Percentiles rank a stretch among this genome's conserved stretches.
Evolutionary conservation across 2,329 filamentous ascomycete genomes (phyloP).

Genomic region (Dothistroma pini): DNA sequence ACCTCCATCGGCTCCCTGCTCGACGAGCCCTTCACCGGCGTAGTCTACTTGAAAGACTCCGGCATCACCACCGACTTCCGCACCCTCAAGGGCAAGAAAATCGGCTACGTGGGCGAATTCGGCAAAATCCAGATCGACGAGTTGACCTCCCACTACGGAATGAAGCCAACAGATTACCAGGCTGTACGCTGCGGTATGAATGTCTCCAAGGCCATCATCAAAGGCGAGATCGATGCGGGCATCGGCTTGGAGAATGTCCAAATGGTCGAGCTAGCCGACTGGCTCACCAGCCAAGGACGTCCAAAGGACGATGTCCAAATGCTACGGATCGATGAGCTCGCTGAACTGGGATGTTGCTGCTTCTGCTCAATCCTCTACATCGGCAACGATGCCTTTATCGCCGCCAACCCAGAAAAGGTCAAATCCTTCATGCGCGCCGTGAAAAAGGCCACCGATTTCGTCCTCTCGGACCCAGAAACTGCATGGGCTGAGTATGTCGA

Average conservation of each 20-base stretch:
- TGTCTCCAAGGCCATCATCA: slow-evolving; percentile 71
- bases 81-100: slow-evolving; percentile 68
- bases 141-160: slow-evolving; percentile 72
- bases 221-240: slow-evolving; percentile 68
- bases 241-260: slow-evolving; percentile 78
- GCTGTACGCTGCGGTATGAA: slow-evolving; percentile 79
- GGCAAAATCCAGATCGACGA: slow-evolving; percentile 76
- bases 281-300: slow-evolving; percentile 62
- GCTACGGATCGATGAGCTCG: slow-evolving; percentile 76
- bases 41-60: slow-evolving; percentile 70
- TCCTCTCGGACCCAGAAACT: slow-evolving; percentile 59
- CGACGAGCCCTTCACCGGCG: slow-evolving; percentile 75
- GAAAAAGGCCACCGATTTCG: slow-evolving; percentile 70
- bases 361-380: slow-evolving; percentile 82
- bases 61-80: slow-evolving; percentile 71
- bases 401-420: slow-evolving; percentile 63
- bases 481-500: slow-evolving; percentile 68
- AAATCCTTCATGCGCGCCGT: slow-evolving; percentile 66
- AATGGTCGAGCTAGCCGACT: slow-evolving; percentile 78
- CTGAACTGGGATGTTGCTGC: slow-evolving; percentile 76
- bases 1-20: slow-evolving; percentile 69
- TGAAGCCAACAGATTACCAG: slow-evolving; percentile 69
- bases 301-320: slow-evolving; percentile 68
- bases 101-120: slow-evolving; percentile 77
- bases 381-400: slow-evolving; percentile 67